Evolutionary conservation across 2,329 filamentous ascomycete species (phyloP).

Genomic region (Parastagonospora avenae): DNA sequence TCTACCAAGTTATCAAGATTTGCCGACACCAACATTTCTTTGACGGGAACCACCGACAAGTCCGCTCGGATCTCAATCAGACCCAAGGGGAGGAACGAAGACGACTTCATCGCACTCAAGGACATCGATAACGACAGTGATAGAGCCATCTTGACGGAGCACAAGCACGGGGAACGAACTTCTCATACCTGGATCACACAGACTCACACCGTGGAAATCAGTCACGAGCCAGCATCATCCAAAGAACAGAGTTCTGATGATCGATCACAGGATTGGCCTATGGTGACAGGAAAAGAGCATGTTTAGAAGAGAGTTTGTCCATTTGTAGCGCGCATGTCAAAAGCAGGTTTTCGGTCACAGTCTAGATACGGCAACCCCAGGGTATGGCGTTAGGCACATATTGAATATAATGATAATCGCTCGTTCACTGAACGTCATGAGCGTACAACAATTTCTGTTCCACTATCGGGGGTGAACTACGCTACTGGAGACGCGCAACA

Average conservation of each 20-base stretch:
- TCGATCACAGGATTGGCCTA: slow-evolving; percentile 13
- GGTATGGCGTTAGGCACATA: no score
- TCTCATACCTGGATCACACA: slow-evolving; percentile 8
- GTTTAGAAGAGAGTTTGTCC: slow-evolving; percentile 2
- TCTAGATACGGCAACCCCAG: no score
- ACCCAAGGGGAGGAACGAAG: slow-evolving; percentile 19
- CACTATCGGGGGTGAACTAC: no score
- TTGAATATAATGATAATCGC: no score
- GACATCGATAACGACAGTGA: slow-evolving; percentile 20
- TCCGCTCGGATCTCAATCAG: slow-evolving; percentile 16
- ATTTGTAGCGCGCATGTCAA: no score
- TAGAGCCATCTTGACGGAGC: slow-evolving; percentile 2
- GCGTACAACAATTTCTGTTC: no score
- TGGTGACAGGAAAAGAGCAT: slow-evolving; percentile 13
- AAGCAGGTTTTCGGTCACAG: no score
- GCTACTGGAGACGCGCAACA: no score
- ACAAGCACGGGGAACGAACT: slow-evolving; percentile 3
- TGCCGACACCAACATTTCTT: neutral
- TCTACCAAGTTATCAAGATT: slow-evolving; percentile 3
- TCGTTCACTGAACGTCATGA: no score
- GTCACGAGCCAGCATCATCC: neutral
- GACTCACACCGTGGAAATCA: slow-evolving; percentile 6
- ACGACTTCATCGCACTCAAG: slow-evolving; percentile 26
- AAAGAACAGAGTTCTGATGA: neutral
- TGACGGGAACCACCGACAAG: slow-evolving; percentile 3